Evolutionary conservation across 73 alveolate species (phyloP), one percentile per base, ranked within the genome.

Genomic region (Stentor roeselii): DNA sequence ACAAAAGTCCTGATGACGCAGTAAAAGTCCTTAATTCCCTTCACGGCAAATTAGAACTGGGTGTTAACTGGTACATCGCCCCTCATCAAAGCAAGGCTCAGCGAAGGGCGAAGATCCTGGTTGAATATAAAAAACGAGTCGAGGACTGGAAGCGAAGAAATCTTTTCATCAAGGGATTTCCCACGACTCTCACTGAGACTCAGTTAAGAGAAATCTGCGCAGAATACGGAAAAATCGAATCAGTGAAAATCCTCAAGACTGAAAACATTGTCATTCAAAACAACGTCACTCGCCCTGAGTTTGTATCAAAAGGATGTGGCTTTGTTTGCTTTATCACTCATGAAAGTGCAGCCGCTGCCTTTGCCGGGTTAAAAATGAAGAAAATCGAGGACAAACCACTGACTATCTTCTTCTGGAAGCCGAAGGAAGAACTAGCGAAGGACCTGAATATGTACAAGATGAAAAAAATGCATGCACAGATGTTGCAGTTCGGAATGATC

Each of bases 101-200:
- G 82, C 38, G 82, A 21, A 15, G n/a, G 32, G 82, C 38, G 11
- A 15, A 27, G 2, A 15, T 35, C 1, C n/a, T 36, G 2, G 37
- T 27, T 1, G 42, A 67, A 32, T 15, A 32, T 67, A 30, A 21
- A 31, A 67, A 35, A 67, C n/a, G 32, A 67, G 60, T 27, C n/a
- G 42, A 67, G 32, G 74, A 67, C 82, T 67, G 82, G 42, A 67
- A 32, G 31, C 38, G 82, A 67, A 67, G 74, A 58, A 58, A 58
- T 2, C 15, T 58, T 31, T 58, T 21, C 27, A 58, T 58, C 15
- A 58, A 31, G 27, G 74, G 74, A 0, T 31, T 58, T 58, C 74
- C 74, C 15, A n/a, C 27, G 15, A 58, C 15, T 31, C 15, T 58
- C 27, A 31, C 15, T 2, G 74, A 58, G 27, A 31, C 15, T 21